Percentiles rank a stretch among this genome's conserved stretches.
phyloP scores from a whole-genome alignment of 495 filamentous ascomycete species.

The Talaromyces stipitatus region DNA sequence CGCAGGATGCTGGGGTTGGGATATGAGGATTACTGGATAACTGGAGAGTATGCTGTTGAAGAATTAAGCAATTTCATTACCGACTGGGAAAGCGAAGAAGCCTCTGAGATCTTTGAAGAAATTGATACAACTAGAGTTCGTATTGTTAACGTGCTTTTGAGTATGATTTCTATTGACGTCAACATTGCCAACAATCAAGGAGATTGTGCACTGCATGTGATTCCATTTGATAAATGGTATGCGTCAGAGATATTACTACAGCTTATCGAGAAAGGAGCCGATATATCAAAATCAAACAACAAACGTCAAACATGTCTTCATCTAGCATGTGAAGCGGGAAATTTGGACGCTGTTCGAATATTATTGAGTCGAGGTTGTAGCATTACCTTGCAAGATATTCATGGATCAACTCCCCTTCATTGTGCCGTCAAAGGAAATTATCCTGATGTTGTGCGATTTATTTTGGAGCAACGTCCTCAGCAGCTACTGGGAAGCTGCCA shows the following conservation, averaged over 20 bases:
- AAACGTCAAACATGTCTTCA: conserved; percentile 9
- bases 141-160: conserved; percentile 9
- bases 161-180: conserved; percentile 6
- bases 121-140: conserved; percentile 3
- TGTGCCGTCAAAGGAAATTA: not conserved
- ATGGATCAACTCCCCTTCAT: conserved; percentile 8
- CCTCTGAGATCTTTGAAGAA: conserved; percentile 6
- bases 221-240: conserved; percentile 8
- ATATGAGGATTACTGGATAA: not conserved
- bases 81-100: conserved; percentile 9
- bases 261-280: conserved; percentile 8
- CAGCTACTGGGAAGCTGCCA: not conserved
- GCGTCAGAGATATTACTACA: conserved; percentile 6
- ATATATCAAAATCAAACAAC: conserved; percentile 5
- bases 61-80: conserved; percentile 8
- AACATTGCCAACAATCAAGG: conserved; percentile 10
- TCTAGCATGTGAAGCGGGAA: conserved; percentile 8
- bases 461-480: not conserved
- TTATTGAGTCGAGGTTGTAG: conserved; percentile 6
- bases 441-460: not conserved
- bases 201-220: conserved; percentile 10
- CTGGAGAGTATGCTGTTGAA: conserved; percentile 5
- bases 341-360: conserved; percentile 9
- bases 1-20: not conserved
- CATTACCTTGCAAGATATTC: conserved; percentile 4